Evolutionary conservation across 768 basidiomycete genomes (phyloP).

Genomic region (Leucosporidium scottii): DNA sequence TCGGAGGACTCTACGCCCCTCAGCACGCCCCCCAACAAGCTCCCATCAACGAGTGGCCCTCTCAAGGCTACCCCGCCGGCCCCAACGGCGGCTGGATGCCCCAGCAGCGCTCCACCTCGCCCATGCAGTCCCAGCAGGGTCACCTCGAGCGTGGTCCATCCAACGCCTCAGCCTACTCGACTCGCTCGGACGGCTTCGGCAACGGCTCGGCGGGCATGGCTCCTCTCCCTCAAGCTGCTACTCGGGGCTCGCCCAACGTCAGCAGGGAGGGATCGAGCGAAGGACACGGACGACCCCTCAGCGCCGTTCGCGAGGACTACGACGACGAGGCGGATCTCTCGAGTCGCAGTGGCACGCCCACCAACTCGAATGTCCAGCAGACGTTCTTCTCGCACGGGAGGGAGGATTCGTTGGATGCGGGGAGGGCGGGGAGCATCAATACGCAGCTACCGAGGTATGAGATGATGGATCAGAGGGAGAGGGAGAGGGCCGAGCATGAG

Average conservation of each 20-base stretch:
- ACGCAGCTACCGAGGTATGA: background rate
- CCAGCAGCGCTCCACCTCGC: no score
- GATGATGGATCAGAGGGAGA: background rate
- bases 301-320: constrained; percentile 13
- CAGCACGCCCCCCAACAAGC: background rate
- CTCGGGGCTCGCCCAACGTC: no score
- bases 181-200: no score
- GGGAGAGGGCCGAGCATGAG: background rate
- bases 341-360: constrained; percentile 32
- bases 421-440: background rate
- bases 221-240: no score
- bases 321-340: background rate
- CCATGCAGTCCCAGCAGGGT: no score
- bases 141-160: constrained; percentile 1
- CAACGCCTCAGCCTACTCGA: constrained; percentile 3
- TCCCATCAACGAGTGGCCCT: background rate
- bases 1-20: background rate
- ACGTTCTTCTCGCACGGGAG: constrained; percentile 24
- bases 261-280: no score
- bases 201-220: no score
- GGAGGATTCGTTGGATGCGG: background rate
- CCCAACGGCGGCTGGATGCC: no score
- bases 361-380: constrained; percentile 35
- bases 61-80: no score
- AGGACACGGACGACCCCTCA: constrained; percentile 5